Percentiles rank a stretch among this genome's conserved stretches.
These are phyloP conservation scores for Pachysandra terminalis DNA, from an alignment of 164 flowering plant species.

Conservation along the genomic window DNA sequence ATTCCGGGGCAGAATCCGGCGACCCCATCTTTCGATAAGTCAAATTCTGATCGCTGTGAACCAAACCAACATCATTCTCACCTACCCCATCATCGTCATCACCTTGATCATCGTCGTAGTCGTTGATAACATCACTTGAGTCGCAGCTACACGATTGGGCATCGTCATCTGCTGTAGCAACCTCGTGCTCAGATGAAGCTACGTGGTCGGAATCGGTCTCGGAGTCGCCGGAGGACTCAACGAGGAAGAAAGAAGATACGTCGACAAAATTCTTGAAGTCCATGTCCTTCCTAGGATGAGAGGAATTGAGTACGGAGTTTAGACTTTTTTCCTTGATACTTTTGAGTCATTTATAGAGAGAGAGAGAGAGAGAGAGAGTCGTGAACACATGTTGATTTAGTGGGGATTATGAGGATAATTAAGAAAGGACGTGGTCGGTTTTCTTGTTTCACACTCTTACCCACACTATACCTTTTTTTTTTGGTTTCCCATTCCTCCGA, in stretches of 20 bases:
- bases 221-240: constrained; percentile 50
- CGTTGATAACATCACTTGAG: constrained; percentile 1
- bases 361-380: no score
- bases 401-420: no score
- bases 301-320: no score
- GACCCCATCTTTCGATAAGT: background rate
- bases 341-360: no score
- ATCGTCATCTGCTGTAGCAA: constrained; percentile 16
- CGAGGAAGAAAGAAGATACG: constrained; percentile 33
- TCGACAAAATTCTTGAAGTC: constrained; percentile 17
- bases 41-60: constrained; percentile 8
- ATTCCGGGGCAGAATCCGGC: background rate
- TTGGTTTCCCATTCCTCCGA: no score
- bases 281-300: background rate
- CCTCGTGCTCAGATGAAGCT: background rate
- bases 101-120: background rate
- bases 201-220: constrained; percentile 25
- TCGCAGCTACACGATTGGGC: constrained; percentile 46
- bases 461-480: no score
- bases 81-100: constrained; percentile 16
- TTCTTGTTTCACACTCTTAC: no score
- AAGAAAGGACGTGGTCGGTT: no score
- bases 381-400: no score
- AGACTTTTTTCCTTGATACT: no score
- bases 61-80: constrained; percentile 22